Conservation (phyloP, 1,139 yeast genomes). For the Pichia sp. region DNA sequence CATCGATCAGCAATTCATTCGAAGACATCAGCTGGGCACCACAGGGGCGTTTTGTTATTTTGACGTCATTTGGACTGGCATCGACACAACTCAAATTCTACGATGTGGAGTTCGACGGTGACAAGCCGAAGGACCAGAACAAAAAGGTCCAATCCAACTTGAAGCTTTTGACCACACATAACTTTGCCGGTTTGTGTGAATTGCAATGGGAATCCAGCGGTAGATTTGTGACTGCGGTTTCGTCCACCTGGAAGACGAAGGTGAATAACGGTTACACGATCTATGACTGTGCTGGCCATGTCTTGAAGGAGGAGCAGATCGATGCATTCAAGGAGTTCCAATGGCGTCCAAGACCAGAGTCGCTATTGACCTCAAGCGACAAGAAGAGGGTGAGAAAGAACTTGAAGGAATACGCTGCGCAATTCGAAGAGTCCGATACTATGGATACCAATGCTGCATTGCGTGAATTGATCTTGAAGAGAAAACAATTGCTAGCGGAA, state of each 20-base stretch:
- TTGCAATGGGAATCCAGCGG: conserved; percentile 96
- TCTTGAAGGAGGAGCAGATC: conserved; percentile 68
- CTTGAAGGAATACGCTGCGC: conserved; percentile 83
- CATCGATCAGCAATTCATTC: conserved; percentile 57
- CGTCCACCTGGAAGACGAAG: conserved; percentile 79
- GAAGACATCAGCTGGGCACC: conserved; percentile 74
- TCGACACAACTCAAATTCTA: conserved; percentile 76
- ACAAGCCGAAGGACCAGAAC: conserved; percentile 37
- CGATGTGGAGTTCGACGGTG: conserved; percentile 79
- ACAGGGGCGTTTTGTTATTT: conserved; percentile 80
- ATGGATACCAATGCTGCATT: conserved; percentile 95
- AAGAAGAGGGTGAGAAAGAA: conserved; percentile 87
- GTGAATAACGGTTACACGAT: conserved; percentile 88
- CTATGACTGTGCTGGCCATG: conserved; percentile 77
- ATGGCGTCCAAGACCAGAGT: conserved; percentile 97
- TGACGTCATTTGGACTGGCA: conserved; percentile 56
- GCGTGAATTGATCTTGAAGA: conserved; percentile 80
- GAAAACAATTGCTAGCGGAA: conserved; percentile 78
- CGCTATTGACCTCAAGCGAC: conserved; percentile 70
- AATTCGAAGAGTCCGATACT: conserved; percentile 92
- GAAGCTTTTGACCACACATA: conserved; percentile 59
- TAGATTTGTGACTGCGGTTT: conserved; percentile 85
- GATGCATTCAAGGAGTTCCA: conserved; percentile 84
- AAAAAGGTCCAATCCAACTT: conserved; percentile 52
- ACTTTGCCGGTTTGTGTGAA: conserved; percentile 76